Evolutionary conservation across 2,329 filamentous ascomycete species (phyloP), one percentile per base, ranked within the genome.

Genomic region (Colletotrichum theobromicola): DNA sequence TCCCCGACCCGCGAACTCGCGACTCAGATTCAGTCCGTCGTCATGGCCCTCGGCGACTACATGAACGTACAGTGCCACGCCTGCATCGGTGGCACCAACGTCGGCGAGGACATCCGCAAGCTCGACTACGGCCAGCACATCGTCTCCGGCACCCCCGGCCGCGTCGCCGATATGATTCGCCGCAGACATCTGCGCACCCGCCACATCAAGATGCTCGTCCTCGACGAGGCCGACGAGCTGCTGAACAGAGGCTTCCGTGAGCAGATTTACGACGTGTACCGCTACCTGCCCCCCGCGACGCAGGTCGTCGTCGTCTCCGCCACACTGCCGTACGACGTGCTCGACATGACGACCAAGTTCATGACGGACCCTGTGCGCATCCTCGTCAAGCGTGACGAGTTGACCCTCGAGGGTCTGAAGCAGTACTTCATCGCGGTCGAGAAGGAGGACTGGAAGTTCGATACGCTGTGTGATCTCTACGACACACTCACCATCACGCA

Each of bases 1-100:
- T 98, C 97, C 5, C 97, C 97, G 4, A 98, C 96, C 24, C 95
- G 97, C 83, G 97, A 99, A 90, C 89, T 99, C 77, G 97, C 97
- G 60, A 98, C 96, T 32, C 97, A 99, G 87, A 99, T 99, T 78
- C 97, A 99, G 87, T 98, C 95, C 42, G 97, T 99, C 74, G 94
- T 99, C 79, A 98, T 98, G 93, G 97, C 97, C n/a, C 91, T 99
- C n/a, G 97, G 97, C 78, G 97, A 99, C 86, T 99, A 98, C 89
- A 98, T 99, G 97, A 98, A 98, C 83, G 95, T 99, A 5, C 96
- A 99, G 86, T 99, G 97, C 87, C 97, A 99, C 81, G 96, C 97
- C 74, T 99, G 97, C 86, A 98, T 99, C 81, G 97, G 97, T 79
- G 97, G 97, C 75, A 99, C 97, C 78, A 98, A 98, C 82, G 96